Percentiles rank a stretch among this genome's conserved stretches.
phyloP scores from a whole-genome alignment of 352 stramenopile genomes.

The Phytopythium cucurbitacearum region DNA sequence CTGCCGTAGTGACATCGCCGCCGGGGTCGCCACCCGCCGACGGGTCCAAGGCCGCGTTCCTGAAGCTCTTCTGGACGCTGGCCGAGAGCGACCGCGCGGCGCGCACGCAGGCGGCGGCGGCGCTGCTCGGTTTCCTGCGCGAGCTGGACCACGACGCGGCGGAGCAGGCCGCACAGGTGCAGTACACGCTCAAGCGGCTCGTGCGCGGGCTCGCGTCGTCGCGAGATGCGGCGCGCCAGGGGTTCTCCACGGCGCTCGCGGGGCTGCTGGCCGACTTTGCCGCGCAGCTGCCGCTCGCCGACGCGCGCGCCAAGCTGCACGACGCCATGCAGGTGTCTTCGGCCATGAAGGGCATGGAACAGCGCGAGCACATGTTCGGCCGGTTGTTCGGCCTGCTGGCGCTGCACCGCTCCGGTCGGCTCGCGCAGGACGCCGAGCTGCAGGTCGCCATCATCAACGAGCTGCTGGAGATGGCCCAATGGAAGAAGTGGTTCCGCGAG shows the following conservation, averaged over 20 bases:
- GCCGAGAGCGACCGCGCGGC: constrained; percentile 64
- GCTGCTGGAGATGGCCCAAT: constrained; percentile 72
- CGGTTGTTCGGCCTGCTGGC: constrained; percentile 86
- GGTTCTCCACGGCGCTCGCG: constrained; percentile 84
- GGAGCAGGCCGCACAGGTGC: constrained; percentile 45
- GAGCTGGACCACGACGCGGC: constrained; percentile 31
- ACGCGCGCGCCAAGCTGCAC: constrained; percentile 53
- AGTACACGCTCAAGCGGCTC: constrained; percentile 90
- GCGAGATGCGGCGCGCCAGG: constrained; percentile 84
- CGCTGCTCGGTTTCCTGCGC: constrained; percentile 31
- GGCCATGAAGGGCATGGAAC: constrained; percentile 90
- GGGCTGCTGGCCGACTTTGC: constrained; percentile 59
- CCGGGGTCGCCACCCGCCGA: not conserved
- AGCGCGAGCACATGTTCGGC: constrained; percentile 91
- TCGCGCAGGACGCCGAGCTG: constrained; percentile 35
- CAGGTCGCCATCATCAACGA: constrained; percentile 61
- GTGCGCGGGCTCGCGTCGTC: constrained; percentile 88
- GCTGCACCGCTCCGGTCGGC: constrained; percentile 67
- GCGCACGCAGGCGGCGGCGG: constrained; percentile 52
- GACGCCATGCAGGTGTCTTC: constrained; percentile 77
- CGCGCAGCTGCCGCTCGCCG: constrained; percentile 27
- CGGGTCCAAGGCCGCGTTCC: constrained; percentile 52
- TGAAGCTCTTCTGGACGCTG: constrained; percentile 88
- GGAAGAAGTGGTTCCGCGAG: constrained; percentile 87
- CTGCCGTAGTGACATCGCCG: not conserved